phyloP scores from a whole-genome alignment of 306 rosid genomes.

The Cucurbita argyrosperma region DNA sequence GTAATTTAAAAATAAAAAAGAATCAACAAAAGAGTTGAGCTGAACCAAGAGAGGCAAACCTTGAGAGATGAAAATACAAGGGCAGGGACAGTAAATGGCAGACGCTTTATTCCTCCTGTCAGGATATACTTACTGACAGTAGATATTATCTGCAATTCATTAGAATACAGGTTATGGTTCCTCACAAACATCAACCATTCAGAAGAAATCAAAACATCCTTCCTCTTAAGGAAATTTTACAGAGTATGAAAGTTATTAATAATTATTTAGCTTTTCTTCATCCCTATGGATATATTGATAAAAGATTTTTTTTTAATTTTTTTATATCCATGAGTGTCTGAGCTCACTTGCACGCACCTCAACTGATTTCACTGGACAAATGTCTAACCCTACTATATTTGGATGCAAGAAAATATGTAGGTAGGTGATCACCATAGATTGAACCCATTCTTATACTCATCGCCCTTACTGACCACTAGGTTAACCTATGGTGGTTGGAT shows the following conservation, averaged over 20 bases:
- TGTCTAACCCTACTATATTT: no score
- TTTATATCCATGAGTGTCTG: no score
- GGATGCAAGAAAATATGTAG: no score
- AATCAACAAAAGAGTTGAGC: neutral
- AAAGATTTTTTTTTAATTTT: neutral
- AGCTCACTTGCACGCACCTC: no score
- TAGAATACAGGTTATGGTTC: slow-evolving; percentile 11
- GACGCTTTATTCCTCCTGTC: slow-evolving; percentile 80
- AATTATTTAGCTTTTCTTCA: neutral
- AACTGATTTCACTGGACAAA: no score
- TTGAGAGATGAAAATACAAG: slow-evolving; percentile 74
- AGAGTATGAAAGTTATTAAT: neutral
- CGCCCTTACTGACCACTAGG: no score
- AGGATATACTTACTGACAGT: slow-evolving; percentile 74
- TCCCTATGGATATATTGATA: neutral
- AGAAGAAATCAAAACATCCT: neutral
- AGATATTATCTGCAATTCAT: slow-evolving; percentile 67
- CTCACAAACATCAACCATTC: slow-evolving; percentile 9
- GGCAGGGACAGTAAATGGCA: slow-evolving; percentile 86
- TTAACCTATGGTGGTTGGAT: no score
- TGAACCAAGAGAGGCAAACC: slow-evolving; percentile 32
- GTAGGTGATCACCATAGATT: no score
- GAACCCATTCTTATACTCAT: no score
- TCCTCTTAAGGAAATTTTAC: neutral
- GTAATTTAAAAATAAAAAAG: neutral